Evolutionary conservation across 495 filamentous ascomycete species (phyloP).

Genomic region (Paragyromitra xinjiangensis): DNA sequence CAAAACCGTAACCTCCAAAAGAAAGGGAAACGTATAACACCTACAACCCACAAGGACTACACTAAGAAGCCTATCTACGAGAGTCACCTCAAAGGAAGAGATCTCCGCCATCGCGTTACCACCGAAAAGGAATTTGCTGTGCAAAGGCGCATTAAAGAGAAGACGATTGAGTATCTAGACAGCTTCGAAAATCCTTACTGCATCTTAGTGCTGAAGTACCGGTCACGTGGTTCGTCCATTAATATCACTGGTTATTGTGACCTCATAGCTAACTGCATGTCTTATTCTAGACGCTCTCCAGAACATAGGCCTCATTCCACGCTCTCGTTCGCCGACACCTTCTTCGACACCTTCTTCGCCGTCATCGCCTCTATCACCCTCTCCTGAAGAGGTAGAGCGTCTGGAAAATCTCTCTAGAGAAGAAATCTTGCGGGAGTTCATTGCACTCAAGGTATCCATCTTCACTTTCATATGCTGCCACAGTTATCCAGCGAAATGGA

Average conservation of each 20-base stretch:
- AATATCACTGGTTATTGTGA: too few species aligned
- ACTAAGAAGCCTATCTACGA: conserved; percentile 16
- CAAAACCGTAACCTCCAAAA: not conserved
- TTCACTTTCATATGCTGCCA: not conserved
- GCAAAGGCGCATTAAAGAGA: not conserved
- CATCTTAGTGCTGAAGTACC: conserved; percentile 20
- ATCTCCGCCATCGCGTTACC: conserved; percentile 16
- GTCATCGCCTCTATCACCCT: not conserved
- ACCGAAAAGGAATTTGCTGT: conserved; percentile 12
- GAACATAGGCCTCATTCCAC: conserved; percentile 9
- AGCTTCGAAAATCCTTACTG: conserved; percentile 26
- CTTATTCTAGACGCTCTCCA: not conserved
- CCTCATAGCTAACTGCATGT: not conserved
- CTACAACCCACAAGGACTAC: not conserved
- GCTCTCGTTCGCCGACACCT: not conserved
- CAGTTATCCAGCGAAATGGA: not conserved
- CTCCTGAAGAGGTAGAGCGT: not conserved
- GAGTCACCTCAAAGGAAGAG: conserved; percentile 17
- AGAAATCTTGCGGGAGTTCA: conserved; percentile 14
- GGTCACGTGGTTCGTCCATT: conserved; percentile 3
- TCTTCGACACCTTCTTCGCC: not conserved
- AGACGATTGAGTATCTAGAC: conserved; percentile 23
- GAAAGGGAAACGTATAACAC: conserved; percentile 11
- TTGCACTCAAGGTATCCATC: not conserved
- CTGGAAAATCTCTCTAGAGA: conserved; percentile 12